A percentile compares a stretch with the other conserved stretches of the same genome.
These are phyloP conservation scores for Saururus chinensis DNA, from an alignment of 164 flowering plant species.

Conservation along the genomic window DNA sequence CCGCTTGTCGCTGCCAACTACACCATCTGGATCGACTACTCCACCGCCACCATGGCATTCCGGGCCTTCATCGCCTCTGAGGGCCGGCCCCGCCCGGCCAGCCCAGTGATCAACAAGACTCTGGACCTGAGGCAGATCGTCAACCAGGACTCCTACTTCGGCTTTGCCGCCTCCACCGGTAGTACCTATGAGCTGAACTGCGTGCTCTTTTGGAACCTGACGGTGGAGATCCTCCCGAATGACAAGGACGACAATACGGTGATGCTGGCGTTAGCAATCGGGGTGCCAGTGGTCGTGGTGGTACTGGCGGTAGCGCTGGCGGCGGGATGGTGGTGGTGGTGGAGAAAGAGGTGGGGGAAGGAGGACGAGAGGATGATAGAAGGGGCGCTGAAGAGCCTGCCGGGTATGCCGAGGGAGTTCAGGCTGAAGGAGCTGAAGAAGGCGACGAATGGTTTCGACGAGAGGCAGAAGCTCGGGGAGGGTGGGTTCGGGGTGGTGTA, in stretches of 20 bases:
- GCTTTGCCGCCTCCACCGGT: conserved; percentile 67
- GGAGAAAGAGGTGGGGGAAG: conserved; percentile 10
- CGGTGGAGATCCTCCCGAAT: conserved; percentile 20
- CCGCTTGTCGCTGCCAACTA: conserved; percentile 15
- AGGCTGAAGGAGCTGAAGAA: conserved; percentile 42
- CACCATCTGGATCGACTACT: conserved; percentile 49
- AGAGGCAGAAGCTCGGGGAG: conserved; percentile 43
- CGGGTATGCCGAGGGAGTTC: conserved; percentile 57
- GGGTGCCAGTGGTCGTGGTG: conserved; percentile 12
- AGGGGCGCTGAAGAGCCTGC: conserved; percentile 38
- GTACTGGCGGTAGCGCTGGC: not conserved
- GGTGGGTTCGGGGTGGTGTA: conserved; percentile 76
- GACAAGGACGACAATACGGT: not conserved
- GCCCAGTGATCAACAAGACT: conserved; percentile 20
- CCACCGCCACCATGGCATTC: conserved; percentile 21
- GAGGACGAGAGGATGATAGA: conserved; percentile 10
- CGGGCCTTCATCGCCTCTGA: conserved; percentile 35
- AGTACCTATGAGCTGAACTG: conserved; percentile 33
- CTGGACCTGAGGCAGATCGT: conserved; percentile 24
- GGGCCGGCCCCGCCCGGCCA: conserved; percentile 16
- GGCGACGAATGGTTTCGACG: conserved; percentile 56
- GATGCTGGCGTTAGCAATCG: conserved; percentile 22
- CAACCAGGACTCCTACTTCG: conserved; percentile 35
- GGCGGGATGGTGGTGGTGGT: conserved; percentile 11
- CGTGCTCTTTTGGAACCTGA: conserved; percentile 43